Conservation (phyloP, 2,329 filamentous ascomycete genomes). For the Phaeosphaeriaceae sp. region DNA sequence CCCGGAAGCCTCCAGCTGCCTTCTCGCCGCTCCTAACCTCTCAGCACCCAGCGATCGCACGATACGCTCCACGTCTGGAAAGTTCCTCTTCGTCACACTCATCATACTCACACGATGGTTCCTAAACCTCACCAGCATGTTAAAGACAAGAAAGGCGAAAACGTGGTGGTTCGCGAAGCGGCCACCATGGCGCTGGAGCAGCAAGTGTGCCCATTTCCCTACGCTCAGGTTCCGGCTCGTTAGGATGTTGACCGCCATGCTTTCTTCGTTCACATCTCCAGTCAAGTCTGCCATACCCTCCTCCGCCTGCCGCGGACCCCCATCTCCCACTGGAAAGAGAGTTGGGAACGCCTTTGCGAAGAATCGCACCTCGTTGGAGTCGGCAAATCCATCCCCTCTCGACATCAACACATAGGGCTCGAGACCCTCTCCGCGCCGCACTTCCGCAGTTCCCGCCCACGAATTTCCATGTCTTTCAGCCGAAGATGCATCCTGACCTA, state of each 20-base stretch:
- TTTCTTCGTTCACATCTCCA: neutral
- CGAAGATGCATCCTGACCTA: neutral
- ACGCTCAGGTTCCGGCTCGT: neutral
- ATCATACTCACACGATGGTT: no score
- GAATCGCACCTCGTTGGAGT: constrained; percentile 4
- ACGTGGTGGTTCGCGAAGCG: no score
- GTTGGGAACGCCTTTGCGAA: constrained; percentile 9
- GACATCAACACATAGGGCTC: no score
- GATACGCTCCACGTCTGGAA: no score
- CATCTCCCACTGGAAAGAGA: constrained; percentile 5
- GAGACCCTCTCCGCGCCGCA: neutral
- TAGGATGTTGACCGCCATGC: neutral
- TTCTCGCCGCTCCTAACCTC: no score
- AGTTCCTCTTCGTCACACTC: no score
- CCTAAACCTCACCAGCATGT: no score
- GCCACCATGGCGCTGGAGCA: no score
- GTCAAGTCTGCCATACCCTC: constrained; percentile 1
- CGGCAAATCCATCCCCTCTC: constrained; percentile 4
- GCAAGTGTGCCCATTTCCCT: no score
- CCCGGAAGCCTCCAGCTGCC: no score
- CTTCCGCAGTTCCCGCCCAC: constrained; percentile 1
- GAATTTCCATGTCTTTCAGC: neutral
- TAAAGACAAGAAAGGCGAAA: no score
- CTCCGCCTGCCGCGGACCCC: constrained; percentile 4
- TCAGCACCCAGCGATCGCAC: no score